A percentile compares a stretch with the other conserved stretches of the same genome.
Evolutionary conservation across 257 asterid species (phyloP).

Genomic region (Jacaranda mimosifolia): DNA sequence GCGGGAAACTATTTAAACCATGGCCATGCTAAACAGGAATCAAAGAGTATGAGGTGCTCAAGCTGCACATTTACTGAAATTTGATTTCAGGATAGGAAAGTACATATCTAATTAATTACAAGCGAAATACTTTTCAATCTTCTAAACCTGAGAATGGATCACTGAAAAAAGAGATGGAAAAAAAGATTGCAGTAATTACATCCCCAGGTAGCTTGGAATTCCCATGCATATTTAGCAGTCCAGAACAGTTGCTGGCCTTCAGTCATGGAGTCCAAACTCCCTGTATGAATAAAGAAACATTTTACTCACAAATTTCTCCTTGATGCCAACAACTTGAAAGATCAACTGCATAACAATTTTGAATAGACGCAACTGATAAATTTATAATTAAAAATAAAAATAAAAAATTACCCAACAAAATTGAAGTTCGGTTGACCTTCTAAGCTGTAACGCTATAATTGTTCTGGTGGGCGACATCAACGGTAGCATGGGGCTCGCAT

Average conservation of each 20-base stretch:
- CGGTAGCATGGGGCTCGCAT: background rate
- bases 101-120: too few species aligned
- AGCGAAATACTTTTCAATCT: too few species aligned
- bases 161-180: too few species aligned
- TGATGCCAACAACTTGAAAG: background rate
- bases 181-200: too few species aligned
- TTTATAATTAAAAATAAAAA: background rate
- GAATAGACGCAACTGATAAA: background rate
- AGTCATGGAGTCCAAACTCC: background rate
- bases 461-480: background rate
- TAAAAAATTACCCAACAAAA: background rate
- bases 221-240: background rate
- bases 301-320: background rate
- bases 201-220: background rate
- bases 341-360: background rate
- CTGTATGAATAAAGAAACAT: constrained; percentile 29
- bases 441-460: background rate
- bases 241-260: background rate
- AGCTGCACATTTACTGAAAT: too few species aligned
- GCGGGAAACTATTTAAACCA: too few species aligned
- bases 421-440: background rate
- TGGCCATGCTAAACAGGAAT: too few species aligned
- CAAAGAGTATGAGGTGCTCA: too few species aligned
- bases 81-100: too few species aligned
- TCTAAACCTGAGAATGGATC: too few species aligned